Percentiles rank a stretch among this genome's conserved stretches.
These are phyloP conservation scores for Exophiala xenobiotica DNA, from an alignment of 2,329 filamentous ascomycete species.

Conservation along the genomic window DNA sequence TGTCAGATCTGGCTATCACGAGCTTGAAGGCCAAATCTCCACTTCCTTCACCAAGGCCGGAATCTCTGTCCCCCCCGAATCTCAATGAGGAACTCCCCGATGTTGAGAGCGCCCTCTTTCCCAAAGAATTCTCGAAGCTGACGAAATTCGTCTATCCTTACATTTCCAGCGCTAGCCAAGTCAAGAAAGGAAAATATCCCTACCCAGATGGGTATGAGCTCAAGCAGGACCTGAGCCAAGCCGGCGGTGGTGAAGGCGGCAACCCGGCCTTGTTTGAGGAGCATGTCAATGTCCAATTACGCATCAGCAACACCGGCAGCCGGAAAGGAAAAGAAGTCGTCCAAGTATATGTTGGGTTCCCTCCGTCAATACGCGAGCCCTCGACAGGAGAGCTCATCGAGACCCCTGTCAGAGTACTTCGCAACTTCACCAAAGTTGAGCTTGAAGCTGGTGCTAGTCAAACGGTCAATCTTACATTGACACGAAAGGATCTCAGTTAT, in stretches of 20 bases:
- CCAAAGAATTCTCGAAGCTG: conserved; percentile 59
- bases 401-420: conserved; percentile 66
- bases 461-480: conserved; percentile 59
- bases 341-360: conserved; percentile 32
- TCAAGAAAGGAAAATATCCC: conserved; percentile 44
- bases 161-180: conserved; percentile 53
- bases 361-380: conserved; percentile 42
- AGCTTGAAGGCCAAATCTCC: conserved; percentile 50
- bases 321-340: conserved; percentile 30
- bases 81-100: conserved; percentile 59
- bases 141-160: conserved; percentile 75
- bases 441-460: conserved; percentile 55
- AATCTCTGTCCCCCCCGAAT: conserved; percentile 49
- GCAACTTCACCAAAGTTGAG: conserved; percentile 70
- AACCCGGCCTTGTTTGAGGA: conserved; percentile 65
- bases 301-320: conserved; percentile 27
- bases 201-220: conserved; percentile 59
- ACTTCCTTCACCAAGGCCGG: conserved; percentile 45
- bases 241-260: conserved; percentile 68
- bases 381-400: conserved; percentile 53
- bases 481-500: conserved; percentile 68
- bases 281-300: conserved; percentile 40
- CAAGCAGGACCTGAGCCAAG: conserved; percentile 55
- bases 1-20: conserved; percentile 55
- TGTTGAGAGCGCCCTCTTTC: conserved; percentile 60